phyloP scores from a whole-genome alignment of 805 yeast species.

The Candida arabinofermentans region DNA sequence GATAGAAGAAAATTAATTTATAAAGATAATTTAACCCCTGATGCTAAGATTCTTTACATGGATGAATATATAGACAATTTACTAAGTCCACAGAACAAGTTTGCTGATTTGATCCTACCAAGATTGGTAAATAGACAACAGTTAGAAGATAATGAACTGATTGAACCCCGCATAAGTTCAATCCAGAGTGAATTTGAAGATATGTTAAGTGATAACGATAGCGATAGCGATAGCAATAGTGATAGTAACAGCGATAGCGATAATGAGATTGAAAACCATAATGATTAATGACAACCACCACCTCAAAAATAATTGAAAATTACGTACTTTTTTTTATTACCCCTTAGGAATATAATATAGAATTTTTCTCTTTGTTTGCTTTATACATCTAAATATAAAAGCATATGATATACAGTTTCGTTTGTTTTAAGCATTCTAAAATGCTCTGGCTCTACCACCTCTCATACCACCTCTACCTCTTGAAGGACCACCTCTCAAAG shows the following conservation, averaged over 20 bases:
- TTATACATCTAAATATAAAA: no score
- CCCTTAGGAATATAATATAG: no score
- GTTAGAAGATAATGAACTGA: slow-evolving; percentile 39
- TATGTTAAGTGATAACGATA: slow-evolving; percentile 19
- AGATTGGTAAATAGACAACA: slow-evolving; percentile 41
- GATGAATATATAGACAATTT: slow-evolving; percentile 74
- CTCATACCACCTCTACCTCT: slow-evolving; percentile 26
- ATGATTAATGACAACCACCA: slow-evolving; percentile 5
- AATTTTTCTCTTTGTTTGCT: no score
- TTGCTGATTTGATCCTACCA: slow-evolving; percentile 74
- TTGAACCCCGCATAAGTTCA: slow-evolving; percentile 37
- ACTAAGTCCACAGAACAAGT: slow-evolving; percentile 46
- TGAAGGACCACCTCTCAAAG: slow-evolving; percentile 17
- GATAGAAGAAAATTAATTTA: slow-evolving; percentile 70
- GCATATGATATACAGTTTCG: no score
- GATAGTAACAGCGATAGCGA: neutral
- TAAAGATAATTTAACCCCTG: slow-evolving; percentile 32
- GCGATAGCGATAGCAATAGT: neutral
- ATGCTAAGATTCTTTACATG: slow-evolving; percentile 46
- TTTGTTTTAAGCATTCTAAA: slow-evolving; percentile 12
- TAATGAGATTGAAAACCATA: neutral
- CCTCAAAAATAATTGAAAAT: no score
- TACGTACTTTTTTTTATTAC: no score
- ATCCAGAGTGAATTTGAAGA: slow-evolving; percentile 32
- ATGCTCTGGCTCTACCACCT: slow-evolving; percentile 31